A percentile compares a stretch with the other conserved stretches of the same genome.
Evolutionary conservation across 208 protist genomes (phyloP).

Genomic region (Trypanosoma cruzi): DNA sequence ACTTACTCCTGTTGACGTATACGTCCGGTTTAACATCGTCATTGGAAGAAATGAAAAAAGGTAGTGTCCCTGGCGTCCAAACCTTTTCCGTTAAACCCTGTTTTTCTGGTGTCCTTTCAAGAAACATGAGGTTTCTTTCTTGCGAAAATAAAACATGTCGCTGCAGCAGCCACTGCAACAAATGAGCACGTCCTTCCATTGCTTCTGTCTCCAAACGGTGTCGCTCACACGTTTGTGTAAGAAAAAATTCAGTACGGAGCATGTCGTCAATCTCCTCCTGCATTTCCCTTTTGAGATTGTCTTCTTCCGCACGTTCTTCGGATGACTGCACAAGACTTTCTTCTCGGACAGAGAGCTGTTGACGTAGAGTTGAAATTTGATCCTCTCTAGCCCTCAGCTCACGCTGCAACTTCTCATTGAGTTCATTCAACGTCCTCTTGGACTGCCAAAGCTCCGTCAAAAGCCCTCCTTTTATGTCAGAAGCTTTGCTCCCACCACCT

Average conservation of each 20-base stretch:
- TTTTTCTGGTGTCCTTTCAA: constrained; percentile 7
- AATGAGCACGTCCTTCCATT: constrained; percentile 15
- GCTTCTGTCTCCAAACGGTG: constrained; percentile 32
- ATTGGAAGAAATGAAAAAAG: background rate
- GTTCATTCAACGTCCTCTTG: constrained; percentile 31
- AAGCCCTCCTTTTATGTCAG: constrained; percentile 17
- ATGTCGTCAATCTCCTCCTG: constrained; percentile 75
- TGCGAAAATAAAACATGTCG: background rate
- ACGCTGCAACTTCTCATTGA: constrained; percentile 19
- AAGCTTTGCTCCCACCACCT: background rate
- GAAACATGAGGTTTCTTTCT: background rate
- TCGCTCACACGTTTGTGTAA: constrained; percentile 46
- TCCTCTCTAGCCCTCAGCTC: constrained; percentile 4
- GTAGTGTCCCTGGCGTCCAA: background rate
- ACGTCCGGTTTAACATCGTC: background rate
- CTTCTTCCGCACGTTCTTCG: constrained; percentile 41
- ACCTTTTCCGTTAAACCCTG: background rate
- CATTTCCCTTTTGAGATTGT: constrained; percentile 58
- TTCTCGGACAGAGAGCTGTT: constrained; percentile 8
- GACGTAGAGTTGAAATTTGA: constrained; percentile 1
- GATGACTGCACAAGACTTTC: background rate
- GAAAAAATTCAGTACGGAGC: constrained; percentile 44
- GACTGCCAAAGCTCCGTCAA: constrained; percentile 29
- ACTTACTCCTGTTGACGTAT: background rate
- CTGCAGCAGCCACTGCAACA: constrained; percentile 8